Evolutionary conservation across 441 rosid species (phyloP), one percentile per base, ranked within the genome.

Genomic region (Hypseocharis bilobata): DNA sequence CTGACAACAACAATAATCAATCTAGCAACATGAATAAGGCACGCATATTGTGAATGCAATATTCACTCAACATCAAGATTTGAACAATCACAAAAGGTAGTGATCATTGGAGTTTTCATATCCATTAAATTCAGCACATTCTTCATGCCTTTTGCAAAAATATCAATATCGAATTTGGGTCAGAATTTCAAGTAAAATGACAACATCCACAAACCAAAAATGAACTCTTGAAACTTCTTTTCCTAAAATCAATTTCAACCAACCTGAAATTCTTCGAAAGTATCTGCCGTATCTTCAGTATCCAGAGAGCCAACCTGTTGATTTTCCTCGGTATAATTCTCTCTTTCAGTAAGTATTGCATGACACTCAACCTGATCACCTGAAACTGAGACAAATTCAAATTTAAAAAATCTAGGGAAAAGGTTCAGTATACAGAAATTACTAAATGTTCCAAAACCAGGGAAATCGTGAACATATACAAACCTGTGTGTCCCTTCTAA

Each of bases 181-280:
- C 51, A n/a, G 13, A n/a, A n/a, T 2, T 44, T 44, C 20, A 14
- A 52, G 16, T 4, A 42, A 16, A 27, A 63, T 0, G n/a, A n/a
- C n/a, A n/a, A n/a, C n/a, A n/a, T n/a, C n/a, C n/a, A n/a, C n/a
- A n/a, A n/a, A n/a, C n/a, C n/a, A n/a, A n/a, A n/a, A n/a, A n/a
- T n/a, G n/a, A n/a, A n/a, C n/a, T n/a, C n/a, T n/a, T n/a, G 27
- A 38, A 22, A 28, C 45, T 62, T 11, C 52, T 30, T 62, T 20
- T 19, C 45, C 34, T 44, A 38, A 62, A 36, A 30, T 30, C 38
- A 72, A 29, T 4, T 10, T 29, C 10, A 44, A 81, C 86, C 68
- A 40, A 88, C 97, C 92, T 82, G 83, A 73, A 70, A 42, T 74
- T 77, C 84, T 72, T 83, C 84, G 56, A 72, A 70, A 67, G 72